These are phyloP conservation scores for Groenewaldozyma auringiensis DNA, from an alignment of 1,139 yeast species.

Conservation along the genomic window DNA sequence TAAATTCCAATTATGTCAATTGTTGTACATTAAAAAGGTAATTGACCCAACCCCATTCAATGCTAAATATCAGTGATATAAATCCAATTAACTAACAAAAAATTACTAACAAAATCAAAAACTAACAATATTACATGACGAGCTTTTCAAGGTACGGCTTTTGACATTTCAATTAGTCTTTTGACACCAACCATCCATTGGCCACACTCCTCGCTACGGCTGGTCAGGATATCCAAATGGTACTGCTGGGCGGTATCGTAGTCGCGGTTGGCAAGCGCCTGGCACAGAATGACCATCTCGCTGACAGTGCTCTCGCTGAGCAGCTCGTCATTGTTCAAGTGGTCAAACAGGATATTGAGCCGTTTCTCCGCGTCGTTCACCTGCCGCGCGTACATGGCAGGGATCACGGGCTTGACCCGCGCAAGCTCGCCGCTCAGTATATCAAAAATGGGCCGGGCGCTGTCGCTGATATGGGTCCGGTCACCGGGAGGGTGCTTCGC, in stretches of 20 bases:
- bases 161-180: conserved; percentile 67
- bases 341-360: conserved; percentile 67
- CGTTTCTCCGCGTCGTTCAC: conserved; percentile 78
- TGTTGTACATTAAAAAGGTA: too few relatives aligned
- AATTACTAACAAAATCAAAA: too few relatives aligned
- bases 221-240: conserved; percentile 52
- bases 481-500: conserved; percentile 60
- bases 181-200: conserved; percentile 93
- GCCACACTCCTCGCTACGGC: conserved; percentile 68
- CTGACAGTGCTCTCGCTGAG: conserved; percentile 50
- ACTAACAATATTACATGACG: too few relatives aligned
- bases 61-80: too few relatives aligned
- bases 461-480: conserved; percentile 58
- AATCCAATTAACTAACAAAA: too few relatives aligned
- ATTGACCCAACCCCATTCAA: too few relatives aligned
- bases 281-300: conserved; percentile 46
- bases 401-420: conserved; percentile 64
- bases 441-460: conserved; percentile 51
- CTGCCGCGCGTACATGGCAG: conserved; percentile 67
- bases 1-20: too few relatives aligned
- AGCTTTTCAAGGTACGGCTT: conserved; percentile 22
- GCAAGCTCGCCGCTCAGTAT: conserved; percentile 48
- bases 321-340: conserved; percentile 66
- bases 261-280: conserved; percentile 47
- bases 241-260: conserved; percentile 50